Percentiles rank a stretch among this genome's conserved stretches.
These are phyloP conservation scores for Globisporangium yorkense DNA, from an alignment of 352 stramenopile species.

Conservation along the genomic window DNA sequence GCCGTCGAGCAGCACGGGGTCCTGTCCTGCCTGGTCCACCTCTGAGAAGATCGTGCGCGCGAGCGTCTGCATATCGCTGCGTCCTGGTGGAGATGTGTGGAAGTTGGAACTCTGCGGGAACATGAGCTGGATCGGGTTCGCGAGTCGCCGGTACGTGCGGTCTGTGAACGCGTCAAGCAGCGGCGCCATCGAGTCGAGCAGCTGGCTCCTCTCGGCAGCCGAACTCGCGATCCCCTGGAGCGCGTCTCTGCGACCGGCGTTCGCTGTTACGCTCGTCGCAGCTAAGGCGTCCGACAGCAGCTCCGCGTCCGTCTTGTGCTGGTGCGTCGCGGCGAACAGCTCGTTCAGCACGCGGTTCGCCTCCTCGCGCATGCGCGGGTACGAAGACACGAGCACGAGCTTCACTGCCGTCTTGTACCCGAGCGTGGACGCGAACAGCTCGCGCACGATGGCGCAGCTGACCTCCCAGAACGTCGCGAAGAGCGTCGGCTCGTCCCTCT, in stretches of 20 bases:
- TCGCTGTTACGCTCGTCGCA: constrained; percentile 3
- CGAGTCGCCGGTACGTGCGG: constrained; percentile 48
- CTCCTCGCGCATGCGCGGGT: constrained; percentile 76
- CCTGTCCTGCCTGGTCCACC: constrained; percentile 56
- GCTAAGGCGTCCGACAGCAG: constrained; percentile 16
- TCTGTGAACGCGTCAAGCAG: constrained; percentile 72
- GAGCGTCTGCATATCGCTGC: constrained; percentile 80
- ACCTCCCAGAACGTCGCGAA: constrained; percentile 87
- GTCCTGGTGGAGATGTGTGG: constrained; percentile 70
- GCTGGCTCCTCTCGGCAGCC: constrained; percentile 41
- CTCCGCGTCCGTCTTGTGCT: constrained; percentile 17
- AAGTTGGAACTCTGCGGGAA: constrained; percentile 82
- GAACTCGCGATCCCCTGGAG: constrained; percentile 34
- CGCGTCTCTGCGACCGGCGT: constrained; percentile 5
- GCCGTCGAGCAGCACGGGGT: constrained; percentile 49
- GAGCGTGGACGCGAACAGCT: constrained; percentile 62
- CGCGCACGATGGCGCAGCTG: constrained; percentile 64
- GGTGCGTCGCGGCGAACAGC: constrained; percentile 44
- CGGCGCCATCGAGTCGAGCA: constrained; percentile 65
- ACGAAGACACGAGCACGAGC: constrained; percentile 66
- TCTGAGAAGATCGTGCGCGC: constrained; percentile 67
- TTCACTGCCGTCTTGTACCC: constrained; percentile 53
- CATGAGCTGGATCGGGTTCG: constrained; percentile 83
- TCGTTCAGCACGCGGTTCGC: constrained; percentile 59
- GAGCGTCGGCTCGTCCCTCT: constrained; percentile 67